A percentile compares a stretch with the other conserved stretches of the same genome.
These are phyloP conservation scores for Penicillium paneum DNA, from an alignment of 2,329 filamentous ascomycete species.

Conservation along the genomic window DNA sequence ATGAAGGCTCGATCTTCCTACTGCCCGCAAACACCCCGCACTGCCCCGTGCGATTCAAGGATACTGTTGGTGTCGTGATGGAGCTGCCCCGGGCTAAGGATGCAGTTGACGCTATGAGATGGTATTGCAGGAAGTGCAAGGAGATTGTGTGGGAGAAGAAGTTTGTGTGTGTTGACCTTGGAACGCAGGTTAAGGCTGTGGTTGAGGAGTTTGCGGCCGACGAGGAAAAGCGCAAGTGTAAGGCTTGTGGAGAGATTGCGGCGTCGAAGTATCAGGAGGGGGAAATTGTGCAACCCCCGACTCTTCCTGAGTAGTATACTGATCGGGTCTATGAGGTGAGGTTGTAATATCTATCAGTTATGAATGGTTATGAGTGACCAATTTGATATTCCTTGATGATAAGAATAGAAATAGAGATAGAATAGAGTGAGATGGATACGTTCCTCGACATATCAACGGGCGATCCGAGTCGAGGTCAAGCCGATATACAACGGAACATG, in stretches of 20 bases:
- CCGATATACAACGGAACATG: not conserved
- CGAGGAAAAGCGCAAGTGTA: conserved; percentile 69
- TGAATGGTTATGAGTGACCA: conserved; percentile 7
- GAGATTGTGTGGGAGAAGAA: conserved; percentile 76
- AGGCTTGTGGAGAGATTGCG: conserved; percentile 71
- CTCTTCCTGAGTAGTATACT: conserved; percentile 32
- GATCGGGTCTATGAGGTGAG: not conserved
- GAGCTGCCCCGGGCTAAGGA: conserved; percentile 74
- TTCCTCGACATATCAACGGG: not conserved
- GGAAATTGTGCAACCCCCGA: conserved; percentile 43
- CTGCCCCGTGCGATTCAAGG: conserved; percentile 87
- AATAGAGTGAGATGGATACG: not conserved
- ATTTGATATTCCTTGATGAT: not conserved
- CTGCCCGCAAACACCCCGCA: conserved; percentile 93
- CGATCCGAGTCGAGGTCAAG: not conserved
- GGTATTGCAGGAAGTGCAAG: conserved; percentile 77
- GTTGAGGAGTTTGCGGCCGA: conserved; percentile 77
- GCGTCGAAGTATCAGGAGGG: conserved; percentile 48
- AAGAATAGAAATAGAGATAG: not conserved
- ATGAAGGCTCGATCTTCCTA: conserved; percentile 90
- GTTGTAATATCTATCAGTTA: not conserved
- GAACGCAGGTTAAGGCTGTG: conserved; percentile 89
- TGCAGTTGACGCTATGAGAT: conserved; percentile 74
- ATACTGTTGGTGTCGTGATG: conserved; percentile 91
- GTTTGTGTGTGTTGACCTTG: conserved; percentile 86